A percentile compares a stretch with the other conserved stretches of the same genome.
Evolutionary conservation across 2,329 filamentous ascomycete species (phyloP).

Genomic region (Botrytis byssoidea): DNA sequence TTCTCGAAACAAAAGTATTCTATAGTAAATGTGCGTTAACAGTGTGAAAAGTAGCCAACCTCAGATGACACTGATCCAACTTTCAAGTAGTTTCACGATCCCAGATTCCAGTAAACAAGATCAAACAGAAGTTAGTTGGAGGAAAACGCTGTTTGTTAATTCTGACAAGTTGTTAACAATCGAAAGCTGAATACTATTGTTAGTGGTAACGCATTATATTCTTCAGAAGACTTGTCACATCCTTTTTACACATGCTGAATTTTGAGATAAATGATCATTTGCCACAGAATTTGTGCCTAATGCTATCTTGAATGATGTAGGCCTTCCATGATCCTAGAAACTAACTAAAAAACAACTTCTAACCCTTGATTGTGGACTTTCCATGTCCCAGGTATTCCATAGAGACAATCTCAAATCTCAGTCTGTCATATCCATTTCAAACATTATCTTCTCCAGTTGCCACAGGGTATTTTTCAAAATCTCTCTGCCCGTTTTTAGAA

Average conservation of each 20-base stretch:
- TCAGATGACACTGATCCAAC: background rate
- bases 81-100: background rate
- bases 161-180: background rate
- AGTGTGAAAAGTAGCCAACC: background rate
- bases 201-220: background rate
- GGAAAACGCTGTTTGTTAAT: background rate
- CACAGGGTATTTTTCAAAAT: background rate
- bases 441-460: background rate
- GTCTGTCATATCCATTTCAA: background rate
- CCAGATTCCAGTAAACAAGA: background rate
- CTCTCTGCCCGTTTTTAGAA: background rate
- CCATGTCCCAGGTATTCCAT: background rate
- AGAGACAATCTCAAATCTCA: background rate
- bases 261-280: background rate
- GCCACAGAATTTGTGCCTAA: background rate
- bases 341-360: background rate
- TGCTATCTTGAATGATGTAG: background rate
- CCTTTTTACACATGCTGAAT: background rate
- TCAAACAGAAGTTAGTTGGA: background rate
- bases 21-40: background rate
- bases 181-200: background rate
- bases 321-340: background rate
- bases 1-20: background rate
- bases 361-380: background rate
- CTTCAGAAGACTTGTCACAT: background rate